phyloP scores from a whole-genome alignment of 108 stramenopile species.

The Stephanodiscus minutulus region DNA sequence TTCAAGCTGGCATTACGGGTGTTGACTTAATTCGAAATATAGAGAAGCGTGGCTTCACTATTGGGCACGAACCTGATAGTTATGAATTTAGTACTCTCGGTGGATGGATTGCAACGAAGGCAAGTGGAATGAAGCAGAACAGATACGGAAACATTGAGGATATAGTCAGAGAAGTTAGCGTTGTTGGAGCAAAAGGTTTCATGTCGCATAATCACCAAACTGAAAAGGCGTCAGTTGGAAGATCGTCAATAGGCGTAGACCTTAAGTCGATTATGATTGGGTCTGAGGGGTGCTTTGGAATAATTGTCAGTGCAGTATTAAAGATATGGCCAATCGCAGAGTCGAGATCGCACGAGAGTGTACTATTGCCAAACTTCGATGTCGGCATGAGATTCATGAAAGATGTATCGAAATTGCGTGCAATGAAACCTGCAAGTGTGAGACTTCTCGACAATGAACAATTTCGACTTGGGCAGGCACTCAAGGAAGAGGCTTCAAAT shows the following conservation, averaged over 20 bases:
- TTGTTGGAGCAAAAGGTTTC: constrained; percentile 66
- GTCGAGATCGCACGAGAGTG: constrained; percentile 62
- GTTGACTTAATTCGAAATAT: constrained; percentile 67
- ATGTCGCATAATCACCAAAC: constrained; percentile 55
- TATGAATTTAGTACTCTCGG: constrained; percentile 95
- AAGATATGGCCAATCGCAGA: constrained; percentile 86
- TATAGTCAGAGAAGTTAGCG: constrained; percentile 82
- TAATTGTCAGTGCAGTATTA: constrained; percentile 88
- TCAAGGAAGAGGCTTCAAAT: constrained; percentile 52
- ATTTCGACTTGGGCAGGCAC: constrained; percentile 89
- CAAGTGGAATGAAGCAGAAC: constrained; percentile 95
- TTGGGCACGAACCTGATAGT: constrained; percentile 96
- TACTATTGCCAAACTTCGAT: constrained; percentile 75
- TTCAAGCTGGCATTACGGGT: constrained; percentile 91
- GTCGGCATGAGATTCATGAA: constrained; percentile 77
- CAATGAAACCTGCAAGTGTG: constrained; percentile 76
- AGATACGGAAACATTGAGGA: constrained; percentile 97
- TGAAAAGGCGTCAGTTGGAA: constrained; percentile 54
- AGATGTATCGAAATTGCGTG: constrained; percentile 63
- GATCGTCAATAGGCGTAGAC: constrained; percentile 83
- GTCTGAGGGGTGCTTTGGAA: constrained; percentile 91
- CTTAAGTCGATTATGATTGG: constrained; percentile 81
- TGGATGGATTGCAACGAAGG: constrained; percentile 96
- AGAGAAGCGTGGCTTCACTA: constrained; percentile 79
- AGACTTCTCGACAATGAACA: constrained; percentile 93